Evolutionary conservation across 495 filamentous ascomycete species (phyloP).

Genomic region (Neurospora cerealis): DNA sequence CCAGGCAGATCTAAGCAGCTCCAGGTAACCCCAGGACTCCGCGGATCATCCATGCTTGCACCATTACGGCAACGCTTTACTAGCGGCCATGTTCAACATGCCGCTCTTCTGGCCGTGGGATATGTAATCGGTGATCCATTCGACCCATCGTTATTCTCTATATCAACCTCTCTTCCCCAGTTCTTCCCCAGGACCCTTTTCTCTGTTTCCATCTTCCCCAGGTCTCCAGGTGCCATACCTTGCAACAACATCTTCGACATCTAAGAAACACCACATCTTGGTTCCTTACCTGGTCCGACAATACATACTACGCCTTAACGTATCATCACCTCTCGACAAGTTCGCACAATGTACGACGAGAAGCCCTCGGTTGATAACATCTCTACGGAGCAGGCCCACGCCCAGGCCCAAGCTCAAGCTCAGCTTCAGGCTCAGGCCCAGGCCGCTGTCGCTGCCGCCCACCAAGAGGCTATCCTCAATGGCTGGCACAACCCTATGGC

Average conservation of each 20-base stretch:
- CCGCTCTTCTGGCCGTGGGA: neutral
- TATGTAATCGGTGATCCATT: neutral
- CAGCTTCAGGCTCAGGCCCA: neutral
- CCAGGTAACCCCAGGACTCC: neutral
- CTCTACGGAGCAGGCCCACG: neutral
- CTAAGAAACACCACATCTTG: neutral
- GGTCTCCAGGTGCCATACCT: neutral
- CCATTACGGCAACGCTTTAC: neutral
- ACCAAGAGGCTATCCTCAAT: conserved; percentile 24
- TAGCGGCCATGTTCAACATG: neutral
- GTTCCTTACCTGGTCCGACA: neutral
- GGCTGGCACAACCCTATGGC: conserved; percentile 62
- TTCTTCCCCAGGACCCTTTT: neutral
- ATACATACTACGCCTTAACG: neutral
- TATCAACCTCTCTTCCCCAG: neutral
- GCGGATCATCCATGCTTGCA: neutral
- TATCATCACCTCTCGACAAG: neutral
- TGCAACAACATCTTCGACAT: neutral
- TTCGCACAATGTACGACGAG: neutral
- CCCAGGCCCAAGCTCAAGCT: neutral
- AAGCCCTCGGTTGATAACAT: neutral
- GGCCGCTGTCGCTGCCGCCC: conserved; percentile 1
- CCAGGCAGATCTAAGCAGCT: neutral
- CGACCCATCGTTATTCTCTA: neutral
- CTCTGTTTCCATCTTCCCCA: neutral